These are phyloP conservation scores for Aristolochia contorta DNA, from an alignment of 164 flowering plant genomes.

Conservation along the genomic window DNA sequence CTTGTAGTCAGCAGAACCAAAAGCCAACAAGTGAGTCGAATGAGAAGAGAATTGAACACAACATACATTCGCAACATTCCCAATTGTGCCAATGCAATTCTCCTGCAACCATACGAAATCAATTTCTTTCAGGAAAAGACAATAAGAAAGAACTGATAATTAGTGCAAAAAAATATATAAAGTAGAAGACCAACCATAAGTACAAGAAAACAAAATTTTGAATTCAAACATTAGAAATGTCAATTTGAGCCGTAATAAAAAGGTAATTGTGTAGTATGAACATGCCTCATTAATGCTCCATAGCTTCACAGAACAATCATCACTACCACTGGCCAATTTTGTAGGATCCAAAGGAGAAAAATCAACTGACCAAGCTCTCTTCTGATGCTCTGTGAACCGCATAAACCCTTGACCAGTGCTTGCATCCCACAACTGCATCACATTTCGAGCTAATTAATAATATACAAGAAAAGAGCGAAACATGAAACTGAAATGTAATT, in stretches of 20 bases:
- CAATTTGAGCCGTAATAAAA: background rate
- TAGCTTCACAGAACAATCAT: slow-evolving; percentile 83
- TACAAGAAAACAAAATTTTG: background rate
- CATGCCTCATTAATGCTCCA: slow-evolving; percentile 94
- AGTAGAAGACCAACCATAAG: background rate
- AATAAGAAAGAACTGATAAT: too few relatives aligned
- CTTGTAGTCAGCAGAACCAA: slow-evolving; percentile 84
- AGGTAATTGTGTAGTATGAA: background rate
- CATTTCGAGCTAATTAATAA: slow-evolving; percentile 10
- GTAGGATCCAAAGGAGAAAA: slow-evolving; percentile 78
- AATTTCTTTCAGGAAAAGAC: too few relatives aligned
- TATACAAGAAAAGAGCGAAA: too few relatives aligned
- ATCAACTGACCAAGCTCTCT: slow-evolving; percentile 96
- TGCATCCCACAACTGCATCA: slow-evolving; percentile 87
- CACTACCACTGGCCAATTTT: slow-evolving; percentile 95
- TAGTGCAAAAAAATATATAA: background rate
- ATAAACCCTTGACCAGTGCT: slow-evolving; percentile 61
- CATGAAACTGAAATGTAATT: too few relatives aligned
- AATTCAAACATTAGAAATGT: background rate
- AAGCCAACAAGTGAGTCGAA: slow-evolving; percentile 66
- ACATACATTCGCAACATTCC: slow-evolving; percentile 80
- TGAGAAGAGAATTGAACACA: slow-evolving; percentile 89
- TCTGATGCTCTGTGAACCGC: slow-evolving; percentile 61
- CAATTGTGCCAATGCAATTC: slow-evolving; percentile 57
- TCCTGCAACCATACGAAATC: slow-evolving; percentile 35